These are phyloP conservation scores for Detonula confervacea DNA, from an alignment of 352 stramenopile genomes.

Conservation along the genomic window DNA sequence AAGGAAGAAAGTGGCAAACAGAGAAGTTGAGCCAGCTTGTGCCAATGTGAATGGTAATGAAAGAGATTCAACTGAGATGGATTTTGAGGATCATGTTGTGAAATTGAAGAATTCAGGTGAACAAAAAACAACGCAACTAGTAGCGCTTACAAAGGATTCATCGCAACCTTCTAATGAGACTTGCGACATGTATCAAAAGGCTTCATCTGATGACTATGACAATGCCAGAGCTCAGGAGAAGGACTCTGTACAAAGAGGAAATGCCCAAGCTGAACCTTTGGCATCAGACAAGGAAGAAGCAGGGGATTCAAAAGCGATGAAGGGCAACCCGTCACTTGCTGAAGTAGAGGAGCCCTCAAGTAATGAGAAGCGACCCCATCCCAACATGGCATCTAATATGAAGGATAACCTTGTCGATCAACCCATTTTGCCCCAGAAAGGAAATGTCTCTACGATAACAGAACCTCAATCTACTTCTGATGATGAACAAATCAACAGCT, in stretches of 20 bases:
- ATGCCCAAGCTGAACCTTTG: background rate
- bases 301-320: background rate
- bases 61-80: constrained; percentile 11
- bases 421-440: background rate
- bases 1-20: constrained; percentile 3
- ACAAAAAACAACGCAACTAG: background rate
- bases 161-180: constrained; percentile 1
- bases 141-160: background rate
- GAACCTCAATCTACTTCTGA: background rate
- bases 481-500: background rate
- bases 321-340: background rate
- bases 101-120: background rate
- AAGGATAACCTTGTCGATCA: background rate
- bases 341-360: background rate
- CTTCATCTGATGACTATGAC: constrained; percentile 11
- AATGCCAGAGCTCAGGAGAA: constrained; percentile 15
- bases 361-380: background rate
- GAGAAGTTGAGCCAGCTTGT: constrained; percentile 2
- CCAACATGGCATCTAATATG: background rate
- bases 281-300: background rate
- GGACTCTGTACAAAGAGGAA: background rate
- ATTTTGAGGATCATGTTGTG: background rate
- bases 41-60: background rate
- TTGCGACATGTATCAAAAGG: constrained; percentile 11
- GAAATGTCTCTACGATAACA: too few species aligned